These are phyloP conservation scores for Musa schizocarpa DNA, from an alignment of 176 grass and related monocot species.

Conservation along the genomic window DNA sequence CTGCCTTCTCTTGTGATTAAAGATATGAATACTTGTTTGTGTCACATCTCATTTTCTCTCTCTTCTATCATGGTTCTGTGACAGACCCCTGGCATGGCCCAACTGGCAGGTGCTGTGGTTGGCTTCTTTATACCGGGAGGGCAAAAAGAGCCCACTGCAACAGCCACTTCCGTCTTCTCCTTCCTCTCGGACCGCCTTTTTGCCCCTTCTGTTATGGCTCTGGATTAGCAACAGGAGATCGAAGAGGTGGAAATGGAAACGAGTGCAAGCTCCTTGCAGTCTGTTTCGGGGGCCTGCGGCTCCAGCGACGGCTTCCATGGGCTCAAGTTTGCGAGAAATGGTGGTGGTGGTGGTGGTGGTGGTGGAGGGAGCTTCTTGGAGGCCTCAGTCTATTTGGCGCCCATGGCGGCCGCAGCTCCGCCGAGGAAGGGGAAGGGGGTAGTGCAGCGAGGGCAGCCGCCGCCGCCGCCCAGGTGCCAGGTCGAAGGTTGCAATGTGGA, in stretches of 20 bases:
- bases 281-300: no score
- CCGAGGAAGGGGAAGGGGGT: conserved; percentile 18
- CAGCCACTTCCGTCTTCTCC: no score
- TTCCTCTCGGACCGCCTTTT: no score
- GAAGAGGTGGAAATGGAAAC: background rate
- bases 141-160: no score
- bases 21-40: background rate
- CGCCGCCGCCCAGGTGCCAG: conserved; percentile 38
- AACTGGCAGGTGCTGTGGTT: background rate
- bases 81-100: no score
- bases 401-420: background rate
- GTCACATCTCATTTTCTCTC: background rate
- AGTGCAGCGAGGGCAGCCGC: background rate
- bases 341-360: no score
- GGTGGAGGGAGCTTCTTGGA: no score
- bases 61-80: background rate
- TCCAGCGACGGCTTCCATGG: background rate
- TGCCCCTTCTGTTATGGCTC: no score
- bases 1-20: background rate
- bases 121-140: background rate
- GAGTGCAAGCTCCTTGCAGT: background rate
- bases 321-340: background rate
- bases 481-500: conserved; percentile 63
- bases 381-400: background rate
- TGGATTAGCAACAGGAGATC: no score